Base-by-base conservation (phyloP, 2,329 filamentous ascomycete genomes). In the Alternaria arborescens region DNA sequence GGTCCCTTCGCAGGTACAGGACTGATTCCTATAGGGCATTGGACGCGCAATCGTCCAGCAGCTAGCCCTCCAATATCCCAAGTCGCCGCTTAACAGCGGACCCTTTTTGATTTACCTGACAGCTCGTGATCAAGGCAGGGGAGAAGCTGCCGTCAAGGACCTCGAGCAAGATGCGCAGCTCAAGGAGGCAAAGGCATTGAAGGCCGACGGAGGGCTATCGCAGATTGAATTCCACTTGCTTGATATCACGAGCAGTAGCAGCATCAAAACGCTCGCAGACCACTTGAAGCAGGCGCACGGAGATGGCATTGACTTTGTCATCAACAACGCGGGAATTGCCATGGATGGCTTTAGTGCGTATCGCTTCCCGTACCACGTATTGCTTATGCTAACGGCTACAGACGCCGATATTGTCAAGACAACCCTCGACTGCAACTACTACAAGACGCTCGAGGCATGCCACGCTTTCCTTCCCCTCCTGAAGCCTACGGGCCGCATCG, bases 281-380 rank as follows among this genome's bases (percentile, higher is more conserved):
- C 76, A 79, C 43, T 55, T 86, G 41, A 78, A 79, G 62, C 69
- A 79, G 46, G 70, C 80, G 30, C 83, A 86, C 60, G 78, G 79
- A 2, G 78, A 83, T 7, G 83, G 83, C 4, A 77, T 86, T 32
- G 84, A 86, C 59, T 79, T 85, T 38, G 74, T 86, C 11, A 81
- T 86, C 72, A 86, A 86, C 73, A 86, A 86, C 60, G 84, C 84
- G 0, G 84, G 79, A 4, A 80, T 84, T 41, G 82, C 82, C 1
- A 67, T 83, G 74, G 64, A 82, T 6, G 82, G 82, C 3, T 84
- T 83, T 55, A 77, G 79, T 81, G 64, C 14, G 70, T 20, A 42
- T 40, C 22, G 10, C 20, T 24, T 30, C 16, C 20, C 28, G 26
- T 22, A 5, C 4, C n/a, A 34, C 10, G 10, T 12, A 16, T 5